Base-by-base conservation (phyloP, 2,329 filamentous ascomycete genomes). In the Westerdykella sp. region DNA sequence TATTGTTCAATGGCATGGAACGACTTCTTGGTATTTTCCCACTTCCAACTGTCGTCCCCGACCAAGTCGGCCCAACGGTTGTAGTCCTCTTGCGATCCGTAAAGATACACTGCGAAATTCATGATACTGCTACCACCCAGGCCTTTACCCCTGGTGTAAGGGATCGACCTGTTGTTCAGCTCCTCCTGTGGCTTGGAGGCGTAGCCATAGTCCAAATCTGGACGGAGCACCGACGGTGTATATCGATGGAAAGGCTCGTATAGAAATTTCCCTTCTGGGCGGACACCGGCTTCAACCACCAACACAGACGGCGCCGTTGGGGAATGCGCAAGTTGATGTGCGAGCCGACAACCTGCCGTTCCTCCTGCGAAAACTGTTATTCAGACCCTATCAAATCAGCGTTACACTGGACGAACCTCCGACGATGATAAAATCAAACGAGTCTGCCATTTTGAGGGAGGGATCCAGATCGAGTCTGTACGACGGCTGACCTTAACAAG, bases 281-380 rank as follows among this genome's bases (percentile, higher is more conserved):
- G 76, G 1, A 69, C 64, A 10, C 81, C 81, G 1, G 80, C 80
- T 61, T 84, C 81, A 2, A 84, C 62, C 1, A 85, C 69, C 1
- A 84, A 71, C 1, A 84, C 73, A 0, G 58, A 69, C 0, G 80
- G 80, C 7, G 63, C 67, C 30, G 69, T 67, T 0, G 67, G 31
- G 0, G 74, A 66, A 14, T 67, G 61, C 2, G 78, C 72, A 4
- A 84, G 72, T 1, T 69, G 65, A 1, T 73, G 64, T 0, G 81
- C 80, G 12, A 83, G 56, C 1, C 75, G 66, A 39, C 74, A 74
- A 6, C 81, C 81, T 6, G 81, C 72, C 2, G 81, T 76, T n/a
- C 81, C 80, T 47, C 71, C 79, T 79, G 45, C 12, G 9, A 6
- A 13, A 3, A 28, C 11, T 13, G 28, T 34, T 15, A 25, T 16